A percentile compares a stretch with the other conserved stretches of the same genome.
Conservation (phyloP, 106 monocot genomes). For the Ottelia alismoides region DNA sequence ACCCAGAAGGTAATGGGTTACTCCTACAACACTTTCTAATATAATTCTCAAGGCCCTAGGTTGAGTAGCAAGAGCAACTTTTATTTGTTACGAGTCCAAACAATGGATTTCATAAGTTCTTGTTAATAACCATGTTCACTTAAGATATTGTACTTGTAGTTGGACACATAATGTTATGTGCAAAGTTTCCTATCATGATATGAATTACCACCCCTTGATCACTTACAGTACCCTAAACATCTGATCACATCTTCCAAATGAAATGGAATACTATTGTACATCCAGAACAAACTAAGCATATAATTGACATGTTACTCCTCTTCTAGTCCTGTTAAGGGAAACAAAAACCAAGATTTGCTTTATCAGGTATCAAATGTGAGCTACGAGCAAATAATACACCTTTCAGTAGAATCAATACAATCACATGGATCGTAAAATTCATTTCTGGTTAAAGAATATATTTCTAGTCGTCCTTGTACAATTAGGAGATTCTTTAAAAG, state of each 20-base stretch:
- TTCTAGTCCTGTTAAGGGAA: too few species aligned
- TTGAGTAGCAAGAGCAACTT: conserved; percentile 6
- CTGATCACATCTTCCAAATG: background rate
- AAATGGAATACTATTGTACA: conserved; percentile 1
- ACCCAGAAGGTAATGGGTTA: background rate
- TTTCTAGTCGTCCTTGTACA: too few species aligned
- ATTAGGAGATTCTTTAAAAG: too few species aligned
- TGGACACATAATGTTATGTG: conserved; percentile 4
- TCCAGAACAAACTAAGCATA: background rate
- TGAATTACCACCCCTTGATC: background rate
- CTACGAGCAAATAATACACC: too few species aligned
- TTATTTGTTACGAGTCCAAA: conserved; percentile 5
- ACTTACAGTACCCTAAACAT: background rate
- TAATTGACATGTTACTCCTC: too few species aligned
- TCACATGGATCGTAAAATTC: too few species aligned
- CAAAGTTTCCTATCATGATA: background rate
- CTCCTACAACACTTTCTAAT: background rate
- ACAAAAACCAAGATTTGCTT: too few species aligned
- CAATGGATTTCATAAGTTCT: conserved; percentile 12
- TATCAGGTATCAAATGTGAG: too few species aligned
- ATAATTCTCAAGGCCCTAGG: conserved; percentile 1
- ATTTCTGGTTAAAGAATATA: too few species aligned
- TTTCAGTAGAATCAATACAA: too few species aligned
- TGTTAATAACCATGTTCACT: conserved; percentile 3
- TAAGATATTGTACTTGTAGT: too few species aligned